Conservation (phyloP, 2,329 filamentous ascomycete genomes). For the Penicillium sp. region DNA sequence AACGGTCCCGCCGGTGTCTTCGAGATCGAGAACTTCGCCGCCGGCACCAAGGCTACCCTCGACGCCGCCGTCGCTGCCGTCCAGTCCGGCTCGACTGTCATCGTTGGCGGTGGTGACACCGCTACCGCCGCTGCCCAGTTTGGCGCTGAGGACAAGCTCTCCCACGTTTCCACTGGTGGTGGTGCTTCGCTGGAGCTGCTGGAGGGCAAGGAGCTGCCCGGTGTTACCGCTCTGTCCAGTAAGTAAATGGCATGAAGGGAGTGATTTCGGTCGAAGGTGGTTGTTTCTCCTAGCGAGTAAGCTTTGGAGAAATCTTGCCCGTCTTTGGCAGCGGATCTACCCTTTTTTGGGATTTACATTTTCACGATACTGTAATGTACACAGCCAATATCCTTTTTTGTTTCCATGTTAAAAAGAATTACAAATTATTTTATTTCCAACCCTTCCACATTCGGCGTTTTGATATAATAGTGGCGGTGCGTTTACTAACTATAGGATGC, state of each 20-base stretch:
- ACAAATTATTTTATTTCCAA: constrained; percentile 13
- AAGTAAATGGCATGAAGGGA: constrained; percentile 59
- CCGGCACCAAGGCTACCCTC: constrained; percentile 88
- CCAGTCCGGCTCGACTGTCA: constrained; percentile 87
- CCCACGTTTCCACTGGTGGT: constrained; percentile 96
- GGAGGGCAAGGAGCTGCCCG: constrained; percentile 96
- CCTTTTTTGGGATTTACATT: constrained; percentile 6
- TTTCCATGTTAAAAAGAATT: constrained; percentile 11
- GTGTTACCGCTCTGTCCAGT: constrained; percentile 86
- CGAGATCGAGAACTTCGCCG: constrained; percentile 93
- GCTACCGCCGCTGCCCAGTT: constrained; percentile 98
- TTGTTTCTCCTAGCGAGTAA: too few species aligned
- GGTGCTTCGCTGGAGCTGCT: constrained; percentile 94
- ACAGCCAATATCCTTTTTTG: constrained; percentile 30
- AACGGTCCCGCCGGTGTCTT: constrained; percentile 98
- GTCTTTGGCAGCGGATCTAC: background rate
- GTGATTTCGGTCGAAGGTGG: too few species aligned
- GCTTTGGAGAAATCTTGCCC: too few species aligned
- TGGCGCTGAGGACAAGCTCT: constrained; percentile 92
- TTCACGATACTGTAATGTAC: constrained; percentile 43
- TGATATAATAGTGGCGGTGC: background rate
- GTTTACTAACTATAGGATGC: constrained; percentile 26
- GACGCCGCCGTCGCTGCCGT: constrained; percentile 84
- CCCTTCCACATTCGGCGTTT: too few species aligned
- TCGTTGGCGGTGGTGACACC: constrained; percentile 97